These are phyloP conservation scores for Mortierella sp. DNA, from an alignment of 371 early-diverging fungal genomes.

Conservation along the genomic window DNA sequence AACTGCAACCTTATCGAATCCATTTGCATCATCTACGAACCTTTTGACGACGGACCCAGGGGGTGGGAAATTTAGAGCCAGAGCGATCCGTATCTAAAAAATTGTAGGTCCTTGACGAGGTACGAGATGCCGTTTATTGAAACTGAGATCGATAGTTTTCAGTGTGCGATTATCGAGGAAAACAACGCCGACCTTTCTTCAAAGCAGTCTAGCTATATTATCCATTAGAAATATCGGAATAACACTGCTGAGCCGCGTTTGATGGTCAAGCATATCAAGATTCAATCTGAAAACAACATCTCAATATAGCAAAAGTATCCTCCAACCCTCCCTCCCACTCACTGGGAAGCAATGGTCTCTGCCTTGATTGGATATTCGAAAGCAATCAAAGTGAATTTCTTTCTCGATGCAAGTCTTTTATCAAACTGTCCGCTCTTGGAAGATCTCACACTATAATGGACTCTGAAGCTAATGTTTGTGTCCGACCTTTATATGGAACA, in stretches of 20 bases:
- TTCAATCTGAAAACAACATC: not conserved
- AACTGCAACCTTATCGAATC: not conserved
- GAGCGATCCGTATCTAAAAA: not conserved
- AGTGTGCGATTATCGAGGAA: not conserved
- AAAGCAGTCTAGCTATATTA: not conserved
- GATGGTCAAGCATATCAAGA: conserved; percentile 13
- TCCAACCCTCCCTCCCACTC: not conserved
- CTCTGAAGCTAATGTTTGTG: no score
- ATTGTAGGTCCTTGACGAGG: not conserved
- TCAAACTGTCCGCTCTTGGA: not conserved
- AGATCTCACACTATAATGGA: no score
- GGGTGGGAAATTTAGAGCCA: not conserved
- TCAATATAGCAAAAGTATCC: not conserved
- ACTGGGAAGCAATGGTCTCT: not conserved
- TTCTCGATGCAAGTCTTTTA: not conserved
- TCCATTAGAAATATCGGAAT: not conserved
- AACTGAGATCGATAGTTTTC: not conserved
- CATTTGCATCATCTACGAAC: not conserved
- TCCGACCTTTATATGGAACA: no score
- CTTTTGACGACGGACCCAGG: not conserved
- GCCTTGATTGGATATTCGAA: not conserved
- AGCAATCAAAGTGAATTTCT: not conserved
- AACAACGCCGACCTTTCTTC: not conserved
- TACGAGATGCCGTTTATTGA: not conserved
- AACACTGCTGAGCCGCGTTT: not conserved